Conservation (phyloP, 1,284 basidiomycete genomes). For the Puccinia hordei region DNA sequence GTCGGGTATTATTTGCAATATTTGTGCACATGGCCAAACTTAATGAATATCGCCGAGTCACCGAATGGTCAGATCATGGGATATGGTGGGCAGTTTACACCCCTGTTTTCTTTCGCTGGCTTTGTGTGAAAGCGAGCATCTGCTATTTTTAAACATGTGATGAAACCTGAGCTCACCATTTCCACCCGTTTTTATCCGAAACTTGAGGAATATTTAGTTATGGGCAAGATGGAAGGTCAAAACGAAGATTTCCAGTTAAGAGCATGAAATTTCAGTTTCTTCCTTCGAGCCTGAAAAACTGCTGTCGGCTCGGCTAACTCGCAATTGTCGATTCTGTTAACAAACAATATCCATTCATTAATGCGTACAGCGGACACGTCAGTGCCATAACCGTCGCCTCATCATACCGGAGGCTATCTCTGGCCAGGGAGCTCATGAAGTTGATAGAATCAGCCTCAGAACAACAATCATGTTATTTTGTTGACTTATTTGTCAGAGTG, state of each 20-base stretch:
- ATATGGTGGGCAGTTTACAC: slow-evolving; percentile 34
- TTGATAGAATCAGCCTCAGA: slow-evolving; percentile 46
- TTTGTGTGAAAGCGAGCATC: not conserved
- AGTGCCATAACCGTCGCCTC: slow-evolving; percentile 45
- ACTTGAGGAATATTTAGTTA: slow-evolving; percentile 63
- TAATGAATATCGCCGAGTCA: slow-evolving; percentile 42
- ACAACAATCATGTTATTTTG: slow-evolving; percentile 35
- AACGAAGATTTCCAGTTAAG: slow-evolving; percentile 70
- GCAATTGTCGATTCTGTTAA: not conserved
- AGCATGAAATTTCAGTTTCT: not conserved
- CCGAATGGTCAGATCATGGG: slow-evolving; percentile 45
- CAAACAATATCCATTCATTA: not conserved
- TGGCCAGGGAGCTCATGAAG: slow-evolving; percentile 42
- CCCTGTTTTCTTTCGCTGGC: not conserved
- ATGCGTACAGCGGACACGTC: slow-evolving; percentile 33
- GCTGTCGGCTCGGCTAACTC: not conserved
- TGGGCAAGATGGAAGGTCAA: slow-evolving; percentile 80
- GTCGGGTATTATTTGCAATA: slow-evolving; percentile 44
- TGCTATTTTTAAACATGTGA: too few relatives aligned
- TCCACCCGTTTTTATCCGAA: not conserved
- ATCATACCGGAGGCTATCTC: slow-evolving; percentile 34
- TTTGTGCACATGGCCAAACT: slow-evolving; percentile 38
- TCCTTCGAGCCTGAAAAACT: not conserved
- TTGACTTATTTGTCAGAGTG: slow-evolving; percentile 44
- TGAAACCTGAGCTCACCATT: not conserved